phyloP scores from a whole-genome alignment of 1,284 basidiomycete species.

The Cryptococcus sp. region DNA sequence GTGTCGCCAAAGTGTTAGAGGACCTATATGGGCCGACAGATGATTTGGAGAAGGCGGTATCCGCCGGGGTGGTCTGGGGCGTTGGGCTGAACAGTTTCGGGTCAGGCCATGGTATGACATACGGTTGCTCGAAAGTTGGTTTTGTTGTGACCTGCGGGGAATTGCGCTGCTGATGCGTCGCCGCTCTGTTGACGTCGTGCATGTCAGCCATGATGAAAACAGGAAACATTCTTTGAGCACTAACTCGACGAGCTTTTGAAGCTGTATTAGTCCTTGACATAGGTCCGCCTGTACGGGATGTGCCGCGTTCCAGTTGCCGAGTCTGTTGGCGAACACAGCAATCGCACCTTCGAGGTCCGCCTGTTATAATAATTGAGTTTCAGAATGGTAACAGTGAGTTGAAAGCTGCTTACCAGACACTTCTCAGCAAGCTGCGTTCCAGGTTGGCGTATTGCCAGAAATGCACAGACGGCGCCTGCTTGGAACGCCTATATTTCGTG shows the following conservation, averaged over 20 bases:
- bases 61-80: too few relatives aligned
- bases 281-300: slow-evolving; percentile 52
- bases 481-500: slow-evolving; percentile 44
- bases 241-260: slow-evolving; percentile 45
- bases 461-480: slow-evolving; percentile 51
- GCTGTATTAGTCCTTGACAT: slow-evolving; percentile 44
- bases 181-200: slow-evolving; percentile 7
- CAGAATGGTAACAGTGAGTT: too few relatives aligned
- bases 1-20: too few relatives aligned
- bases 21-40: too few relatives aligned
- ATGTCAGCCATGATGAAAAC: background rate
- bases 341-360: slow-evolving; percentile 44
- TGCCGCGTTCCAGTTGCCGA: slow-evolving; percentile 41
- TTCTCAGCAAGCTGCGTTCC: slow-evolving; percentile 38
- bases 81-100: too few relatives aligned
- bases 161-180: slow-evolving; percentile 18
- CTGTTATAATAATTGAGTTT: slow-evolving; percentile 12
- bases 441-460: slow-evolving; percentile 50
- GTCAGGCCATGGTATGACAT: slow-evolving; percentile 4
- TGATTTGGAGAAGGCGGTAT: too few relatives aligned
- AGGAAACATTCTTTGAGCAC: slow-evolving; percentile 10
- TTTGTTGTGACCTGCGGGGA: background rate
- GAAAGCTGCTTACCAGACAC: slow-evolving; percentile 37
- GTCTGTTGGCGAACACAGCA: slow-evolving; percentile 45
- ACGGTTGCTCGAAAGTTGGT: slow-evolving; percentile 6